phyloP scores from a whole-genome alignment of 768 basidiomycete species.

The Daedaleopsis nitida region DNA sequence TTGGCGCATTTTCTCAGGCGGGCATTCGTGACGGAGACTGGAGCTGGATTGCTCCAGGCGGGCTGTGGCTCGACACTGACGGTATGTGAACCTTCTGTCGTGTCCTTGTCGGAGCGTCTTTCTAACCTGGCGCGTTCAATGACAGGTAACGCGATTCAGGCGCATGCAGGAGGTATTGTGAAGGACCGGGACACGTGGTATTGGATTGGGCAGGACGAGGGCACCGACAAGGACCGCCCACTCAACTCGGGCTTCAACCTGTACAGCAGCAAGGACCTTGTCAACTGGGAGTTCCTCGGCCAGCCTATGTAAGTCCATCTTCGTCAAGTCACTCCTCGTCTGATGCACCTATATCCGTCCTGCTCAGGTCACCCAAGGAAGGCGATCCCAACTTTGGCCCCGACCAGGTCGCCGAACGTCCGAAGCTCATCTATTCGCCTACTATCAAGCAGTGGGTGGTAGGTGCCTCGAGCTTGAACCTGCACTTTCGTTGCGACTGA shows the following conservation, averaged over 20 bases:
- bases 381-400: neutral
- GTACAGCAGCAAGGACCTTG: neutral
- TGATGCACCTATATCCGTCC: neutral
- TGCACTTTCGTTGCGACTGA: neutral
- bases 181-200: neutral
- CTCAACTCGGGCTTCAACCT: neutral
- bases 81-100: neutral
- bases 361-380: neutral
- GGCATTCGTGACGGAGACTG: neutral
- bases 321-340: neutral
- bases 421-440: neutral
- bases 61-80: neutral
- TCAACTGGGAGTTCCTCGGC: neutral
- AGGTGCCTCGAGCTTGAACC: neutral
- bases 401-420: neutral
- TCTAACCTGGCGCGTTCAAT: neutral
- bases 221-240: neutral
- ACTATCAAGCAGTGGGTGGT: neutral
- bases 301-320: neutral
- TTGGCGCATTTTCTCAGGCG: neutral
- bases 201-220: neutral
- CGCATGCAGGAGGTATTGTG: neutral
- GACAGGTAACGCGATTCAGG: neutral
- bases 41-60: neutral
- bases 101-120: neutral